Evolutionary conservation across 2,329 filamentous ascomycete species (phyloP), one percentile per base, ranked within the genome.

Genomic region (Clonostachys byssicola): DNA sequence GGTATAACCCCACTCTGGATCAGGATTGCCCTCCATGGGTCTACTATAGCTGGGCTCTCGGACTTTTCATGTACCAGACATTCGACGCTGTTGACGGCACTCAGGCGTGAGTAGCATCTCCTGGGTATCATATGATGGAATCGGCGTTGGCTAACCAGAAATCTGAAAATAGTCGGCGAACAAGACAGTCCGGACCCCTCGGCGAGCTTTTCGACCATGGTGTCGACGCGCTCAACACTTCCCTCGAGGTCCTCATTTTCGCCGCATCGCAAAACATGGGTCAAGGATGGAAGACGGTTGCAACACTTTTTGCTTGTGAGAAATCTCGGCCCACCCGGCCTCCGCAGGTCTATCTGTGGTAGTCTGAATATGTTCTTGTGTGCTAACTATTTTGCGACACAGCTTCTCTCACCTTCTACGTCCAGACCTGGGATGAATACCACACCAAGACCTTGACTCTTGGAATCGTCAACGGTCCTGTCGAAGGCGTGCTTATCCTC

Each of bases 371-470:
- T 14, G n/a, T 39, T 16, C 17, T 10, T 34, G 43, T 9, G 2
- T 23, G 33, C 30, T 39, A 17, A 34, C 47, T 41, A 13, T 36
- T 39, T 7, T 10, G 40, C n/a, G 18, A 12, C 9, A 16, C 51
- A 90, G 86, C 88, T 7, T 82, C 92, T 49, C 75, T 95, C 58
- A 96, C 94, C n/a, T 99, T 99, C 68, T 97, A 97, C 67, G 87
- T 97, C 40, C 94, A 97, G 66, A 97, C 94, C 34, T 99, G 94
- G 94, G 94, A 99, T 62, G 94, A 97, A 66, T 99, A 97, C 71
- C 92, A 97, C 71, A 99, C 94, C 45, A 92, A 96, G 67, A 94
- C 92, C 4, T 80, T 99, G 43, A 96, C 91, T 2, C 81, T 99
- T 6, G 94, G 94, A 49, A 73, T 97, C 52, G 78, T 99, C 55